Conservation (phyloP, 805 yeast genomes). For the Saturnispora sekii region DNA sequence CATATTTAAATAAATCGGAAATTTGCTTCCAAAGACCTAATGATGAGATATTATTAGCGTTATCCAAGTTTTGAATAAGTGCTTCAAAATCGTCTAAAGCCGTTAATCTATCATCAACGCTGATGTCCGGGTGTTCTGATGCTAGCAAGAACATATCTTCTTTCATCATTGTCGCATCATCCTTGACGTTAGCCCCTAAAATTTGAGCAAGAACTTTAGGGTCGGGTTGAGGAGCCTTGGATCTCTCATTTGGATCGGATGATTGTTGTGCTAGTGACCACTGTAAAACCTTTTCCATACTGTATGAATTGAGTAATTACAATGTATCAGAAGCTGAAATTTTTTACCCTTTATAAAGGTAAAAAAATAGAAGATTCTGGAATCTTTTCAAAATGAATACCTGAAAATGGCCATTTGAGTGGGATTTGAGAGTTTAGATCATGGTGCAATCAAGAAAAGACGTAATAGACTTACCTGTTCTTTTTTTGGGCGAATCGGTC, state of each 20-base stretch:
- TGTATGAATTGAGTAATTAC: background rate
- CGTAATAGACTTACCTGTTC: no score
- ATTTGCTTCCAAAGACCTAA: conserved; percentile 58
- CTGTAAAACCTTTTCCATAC: conserved; percentile 81
- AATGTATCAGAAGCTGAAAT: background rate
- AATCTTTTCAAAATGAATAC: background rate
- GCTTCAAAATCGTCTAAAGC: conserved; percentile 90
- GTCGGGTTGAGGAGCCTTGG: conserved; percentile 60
- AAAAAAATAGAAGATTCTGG: background rate
- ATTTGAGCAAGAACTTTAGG: conserved; percentile 71
- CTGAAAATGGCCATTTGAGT: background rate
- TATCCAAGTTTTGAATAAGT: conserved; percentile 87
- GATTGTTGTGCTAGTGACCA: conserved; percentile 84
- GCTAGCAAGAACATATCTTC: conserved; percentile 56
- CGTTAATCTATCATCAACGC: conserved; percentile 51
- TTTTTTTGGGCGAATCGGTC: no score
- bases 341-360: background rate
- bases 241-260: conserved; percentile 59
- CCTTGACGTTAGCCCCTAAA: conserved; percentile 57
- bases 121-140: conserved; percentile 40
- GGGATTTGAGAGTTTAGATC: background rate
- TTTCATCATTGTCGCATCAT: conserved; percentile 83
- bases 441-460: no score
- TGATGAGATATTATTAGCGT: conserved; percentile 86
- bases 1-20: conserved; percentile 41